These are phyloP conservation scores for Arxiozyma slooffiae DNA, from an alignment of 1,139 yeast species.

Conservation along the genomic window DNA sequence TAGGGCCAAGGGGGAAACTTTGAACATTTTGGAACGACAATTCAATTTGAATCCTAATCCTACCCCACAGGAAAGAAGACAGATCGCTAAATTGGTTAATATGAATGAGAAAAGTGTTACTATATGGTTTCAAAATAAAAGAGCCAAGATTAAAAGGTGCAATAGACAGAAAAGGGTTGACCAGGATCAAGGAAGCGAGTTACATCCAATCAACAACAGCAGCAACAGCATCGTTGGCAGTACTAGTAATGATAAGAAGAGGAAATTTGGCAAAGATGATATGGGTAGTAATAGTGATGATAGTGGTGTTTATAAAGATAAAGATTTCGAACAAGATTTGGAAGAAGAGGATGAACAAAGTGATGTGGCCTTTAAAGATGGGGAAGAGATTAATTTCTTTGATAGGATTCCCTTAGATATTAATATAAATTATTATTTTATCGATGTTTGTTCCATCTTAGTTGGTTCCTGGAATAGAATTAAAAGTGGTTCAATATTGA, in stretches of 20 bases:
- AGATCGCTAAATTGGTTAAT: conserved; percentile 63
- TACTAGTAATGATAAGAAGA: not conserved
- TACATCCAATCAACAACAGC: conserved; percentile 24
- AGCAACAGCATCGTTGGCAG: not conserved
- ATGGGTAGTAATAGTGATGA: conserved; percentile 4
- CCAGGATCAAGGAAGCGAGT: conserved; percentile 22
- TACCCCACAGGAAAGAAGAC: conserved; percentile 54
- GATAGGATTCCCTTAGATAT: conserved; percentile 43
- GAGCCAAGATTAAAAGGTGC: conserved; percentile 62
- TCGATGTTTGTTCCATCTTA: conserved; percentile 55
- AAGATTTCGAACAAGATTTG: not conserved
- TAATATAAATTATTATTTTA: conserved; percentile 57
- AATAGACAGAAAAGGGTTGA: not conserved
- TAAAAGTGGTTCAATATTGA: conserved; percentile 47
- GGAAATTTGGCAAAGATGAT: not conserved
- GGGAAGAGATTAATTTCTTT: conserved; percentile 16
- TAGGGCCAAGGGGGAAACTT: conserved; percentile 78
- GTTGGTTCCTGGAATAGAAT: conserved; percentile 77
- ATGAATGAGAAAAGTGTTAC: conserved; percentile 89
- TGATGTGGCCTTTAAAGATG: not conserved
- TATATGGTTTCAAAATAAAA: conserved; percentile 88
- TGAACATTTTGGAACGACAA: conserved; percentile 58
- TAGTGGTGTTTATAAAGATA: not conserved
- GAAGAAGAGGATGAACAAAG: conserved; percentile 2
- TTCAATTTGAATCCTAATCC: conserved; percentile 69